Evolutionary conservation across 2,329 filamentous ascomycete species (phyloP), one percentile per base, ranked within the genome.

Genomic region (Drechslerella dactyloides): DNA sequence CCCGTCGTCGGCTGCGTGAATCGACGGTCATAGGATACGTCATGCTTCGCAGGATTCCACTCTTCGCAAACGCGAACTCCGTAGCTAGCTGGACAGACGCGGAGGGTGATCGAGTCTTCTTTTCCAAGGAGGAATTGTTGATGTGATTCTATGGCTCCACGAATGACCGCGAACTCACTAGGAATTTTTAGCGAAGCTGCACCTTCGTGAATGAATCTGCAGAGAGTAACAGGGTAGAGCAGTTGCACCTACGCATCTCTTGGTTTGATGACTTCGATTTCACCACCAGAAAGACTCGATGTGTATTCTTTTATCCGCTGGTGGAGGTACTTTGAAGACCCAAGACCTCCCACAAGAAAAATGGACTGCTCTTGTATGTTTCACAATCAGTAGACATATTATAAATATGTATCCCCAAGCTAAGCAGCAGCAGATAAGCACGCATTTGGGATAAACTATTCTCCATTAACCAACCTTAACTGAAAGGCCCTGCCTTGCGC

Each of bases 141-240:
- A 24, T 69, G 65, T 1, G 65, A 48, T 48, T 69, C 65, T 46
- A 69, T 69, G 15, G 65, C 53, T 1, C 65, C 65, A 2, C 65
- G 65, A 27, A 69, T 54, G 4, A 69, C 65, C 2, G 65, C 65
- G 54, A 58, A 69, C 33, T 69, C 65, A 33, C 65, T 69, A 19
- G 37, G 27, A 7, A 24, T n/a, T 44, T 0, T 23, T 48, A 37
- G 35, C n/a, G 1, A 33, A 56, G 15, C 30, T n/a, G 44, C 23
- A 30, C 11, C 23, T 23, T 30, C 23, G n/a, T n/a, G n/a, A n/a
- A n/a, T n/a, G n/a, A n/a, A n/a, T n/a, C n/a, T n/a, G n/a, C n/a
- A n/a, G n/a, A 52, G 2, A 21, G 24, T 19, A 5, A 2, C 13
- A 50, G 15, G 35, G 17, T 42, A 4, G 5, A 1, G 7, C 8